A percentile compares a stretch with the other conserved stretches of the same genome.
Evolutionary conservation across 164 flowering plant genomes (phyloP).

Genomic region (Magnolia kwangsiensis): DNA sequence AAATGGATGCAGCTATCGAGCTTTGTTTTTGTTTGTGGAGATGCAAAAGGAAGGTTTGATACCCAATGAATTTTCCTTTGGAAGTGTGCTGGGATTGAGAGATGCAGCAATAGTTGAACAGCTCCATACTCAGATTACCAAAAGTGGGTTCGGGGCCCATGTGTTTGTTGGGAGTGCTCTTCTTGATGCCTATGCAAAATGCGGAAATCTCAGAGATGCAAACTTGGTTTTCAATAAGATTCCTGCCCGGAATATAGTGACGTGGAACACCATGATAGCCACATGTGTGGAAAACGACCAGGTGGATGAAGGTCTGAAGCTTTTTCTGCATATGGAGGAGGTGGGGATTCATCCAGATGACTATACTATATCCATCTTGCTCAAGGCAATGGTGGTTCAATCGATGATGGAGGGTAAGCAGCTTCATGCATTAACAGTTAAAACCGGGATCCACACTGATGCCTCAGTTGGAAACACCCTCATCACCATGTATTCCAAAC

Average conservation of each 20-base stretch:
- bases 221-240: constrained; percentile 10
- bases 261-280: constrained; percentile 20
- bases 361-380: constrained; percentile 14
- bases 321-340: constrained; percentile 17
- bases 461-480: constrained; percentile 15
- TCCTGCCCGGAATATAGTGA: constrained; percentile 12
- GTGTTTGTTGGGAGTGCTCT: constrained; percentile 20
- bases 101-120: constrained; percentile 4
- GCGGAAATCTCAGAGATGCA: constrained; percentile 9
- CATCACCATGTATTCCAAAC: constrained; percentile 17
- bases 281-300: constrained; percentile 6
- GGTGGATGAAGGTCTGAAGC: constrained; percentile 12
- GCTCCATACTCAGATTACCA: constrained; percentile 23
- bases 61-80: constrained; percentile 15
- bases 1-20: constrained; percentile 12
- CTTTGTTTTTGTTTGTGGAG: constrained; percentile 6
- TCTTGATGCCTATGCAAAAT: constrained; percentile 15
- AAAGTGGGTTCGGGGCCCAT: constrained; percentile 11
- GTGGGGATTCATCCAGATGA: constrained; percentile 14
- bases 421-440: constrained; percentile 13
- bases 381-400: constrained; percentile 13
- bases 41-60: constrained; percentile 15
- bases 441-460: constrained; percentile 11
- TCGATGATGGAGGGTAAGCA: constrained; percentile 12
- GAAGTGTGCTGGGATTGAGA: constrained; percentile 11